These are phyloP conservation scores for Chloris gayana DNA, from an alignment of 176 grass and related monocot species.

Conservation along the genomic window DNA sequence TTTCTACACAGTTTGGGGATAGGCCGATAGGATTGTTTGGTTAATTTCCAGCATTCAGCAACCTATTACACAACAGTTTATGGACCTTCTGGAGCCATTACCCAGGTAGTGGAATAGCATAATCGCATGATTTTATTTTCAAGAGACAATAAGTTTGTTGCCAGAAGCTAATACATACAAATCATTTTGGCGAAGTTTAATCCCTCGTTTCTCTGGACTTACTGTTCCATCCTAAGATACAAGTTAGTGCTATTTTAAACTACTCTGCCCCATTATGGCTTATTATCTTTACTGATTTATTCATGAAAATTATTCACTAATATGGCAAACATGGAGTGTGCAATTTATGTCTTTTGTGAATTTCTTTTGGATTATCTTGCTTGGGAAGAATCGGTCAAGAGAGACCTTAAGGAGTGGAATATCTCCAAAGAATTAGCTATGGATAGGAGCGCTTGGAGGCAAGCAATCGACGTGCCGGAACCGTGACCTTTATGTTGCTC, in stretches of 20 bases:
- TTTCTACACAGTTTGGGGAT: not conserved
- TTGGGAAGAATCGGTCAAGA: no score
- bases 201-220: not conserved
- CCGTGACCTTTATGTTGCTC: no score
- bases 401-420: no score
- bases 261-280: not conserved
- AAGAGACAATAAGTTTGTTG: not conserved
- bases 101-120: not conserved
- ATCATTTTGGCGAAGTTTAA: not conserved
- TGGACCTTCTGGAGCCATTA: no score
- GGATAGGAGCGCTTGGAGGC: no score
- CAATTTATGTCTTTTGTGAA: not conserved
- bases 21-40: not conserved
- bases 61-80: not conserved
- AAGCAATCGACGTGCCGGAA: no score
- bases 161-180: not conserved
- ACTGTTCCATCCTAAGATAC: not conserved
- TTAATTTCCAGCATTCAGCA: slow-evolving; percentile 8
- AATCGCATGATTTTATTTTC: not conserved
- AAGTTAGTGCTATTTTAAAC: not conserved
- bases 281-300: not conserved
- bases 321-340: not conserved
- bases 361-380: not conserved
- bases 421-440: no score
- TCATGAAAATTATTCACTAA: not conserved